Percentiles rank a stretch among this genome's conserved stretches.
phyloP scores from a whole-genome alignment of 1,284 basidiomycete genomes.

The Wolfiporia cocos region DNA sequence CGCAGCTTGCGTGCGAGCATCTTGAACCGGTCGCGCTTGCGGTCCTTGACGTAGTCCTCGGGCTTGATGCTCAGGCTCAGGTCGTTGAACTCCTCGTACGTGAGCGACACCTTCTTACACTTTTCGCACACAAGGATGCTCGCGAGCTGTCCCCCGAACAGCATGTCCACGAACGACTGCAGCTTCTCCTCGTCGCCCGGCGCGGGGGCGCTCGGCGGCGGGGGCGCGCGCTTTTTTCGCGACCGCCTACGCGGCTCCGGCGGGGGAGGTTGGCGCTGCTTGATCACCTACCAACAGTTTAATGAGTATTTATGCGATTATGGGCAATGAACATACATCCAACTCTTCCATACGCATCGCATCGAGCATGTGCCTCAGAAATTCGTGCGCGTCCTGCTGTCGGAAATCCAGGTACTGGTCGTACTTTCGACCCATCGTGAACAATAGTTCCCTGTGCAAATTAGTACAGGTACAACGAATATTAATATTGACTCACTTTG shows the following conservation, averaged over 20 bases:
- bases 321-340: conserved; percentile 56
- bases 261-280: conserved; percentile 56
- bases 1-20: conserved; percentile 61
- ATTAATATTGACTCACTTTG: conserved; percentile 42
- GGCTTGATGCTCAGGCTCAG: conserved; percentile 83
- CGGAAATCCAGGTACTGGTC: conserved; percentile 90
- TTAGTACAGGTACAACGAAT: background rate
- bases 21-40: conserved; percentile 69
- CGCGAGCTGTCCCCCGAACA: conserved; percentile 85
- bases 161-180: conserved; percentile 77
- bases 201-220: conserved; percentile 2
- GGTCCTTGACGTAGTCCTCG: conserved; percentile 61
- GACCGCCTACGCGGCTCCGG: conserved; percentile 31
- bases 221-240: conserved; percentile 7
- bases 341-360: conserved; percentile 94
- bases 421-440: conserved; percentile 76
- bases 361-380: conserved; percentile 84
- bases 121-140: conserved; percentile 91
- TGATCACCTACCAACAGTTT: conserved; percentile 58
- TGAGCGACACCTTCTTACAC: conserved; percentile 89
- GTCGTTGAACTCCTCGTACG: conserved; percentile 91
- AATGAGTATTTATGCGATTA: background rate
- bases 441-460: conserved; percentile 46
- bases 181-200: conserved; percentile 41
- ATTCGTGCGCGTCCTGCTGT: conserved; percentile 95